Percentiles rank a stretch among this genome's conserved stretches.
Conservation (phyloP, 805 yeast species). For the Lipomyces sp. region DNA sequence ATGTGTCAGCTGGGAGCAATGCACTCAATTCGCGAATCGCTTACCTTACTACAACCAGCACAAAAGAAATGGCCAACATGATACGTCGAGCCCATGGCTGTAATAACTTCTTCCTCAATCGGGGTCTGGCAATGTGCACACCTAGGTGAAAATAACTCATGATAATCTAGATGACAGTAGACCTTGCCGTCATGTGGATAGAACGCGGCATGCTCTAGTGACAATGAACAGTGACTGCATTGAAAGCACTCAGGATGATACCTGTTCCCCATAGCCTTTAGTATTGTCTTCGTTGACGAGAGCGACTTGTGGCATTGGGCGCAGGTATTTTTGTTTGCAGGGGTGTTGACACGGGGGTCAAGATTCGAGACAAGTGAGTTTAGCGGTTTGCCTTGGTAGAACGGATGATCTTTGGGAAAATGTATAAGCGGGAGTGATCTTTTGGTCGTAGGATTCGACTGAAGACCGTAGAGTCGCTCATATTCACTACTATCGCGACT, state of each 20-base stretch:
- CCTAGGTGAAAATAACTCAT: constrained; percentile 42
- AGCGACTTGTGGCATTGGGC: constrained; percentile 24
- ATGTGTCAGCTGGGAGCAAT: constrained; percentile 2
- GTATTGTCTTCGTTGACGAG: constrained; percentile 20
- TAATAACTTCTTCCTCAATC: constrained; percentile 42
- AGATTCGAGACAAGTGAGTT: neutral
- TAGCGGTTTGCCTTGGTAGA: constrained; percentile 23
- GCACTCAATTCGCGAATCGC: neutral
- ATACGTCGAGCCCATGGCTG: constrained; percentile 42
- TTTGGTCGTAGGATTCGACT: constrained; percentile 1
- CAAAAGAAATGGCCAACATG: constrained; percentile 46
- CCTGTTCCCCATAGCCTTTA: constrained; percentile 32
- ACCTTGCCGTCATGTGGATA: constrained; percentile 37
- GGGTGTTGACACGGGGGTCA: constrained; percentile 2
- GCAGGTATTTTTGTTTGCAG: constrained; percentile 16
- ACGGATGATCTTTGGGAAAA: constrained; percentile 28
- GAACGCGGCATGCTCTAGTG: constrained; percentile 36
- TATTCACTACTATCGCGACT: constrained; percentile 1
- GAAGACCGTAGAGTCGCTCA: neutral
- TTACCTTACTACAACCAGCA: constrained; percentile 41
- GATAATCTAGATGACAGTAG: constrained; percentile 46
- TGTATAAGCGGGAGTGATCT: constrained; percentile 25
- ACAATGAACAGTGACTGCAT: constrained; percentile 31
- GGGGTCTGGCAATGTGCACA: constrained; percentile 44
- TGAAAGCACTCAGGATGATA: constrained; percentile 37